Percentiles rank a stretch among this genome's conserved stretches.
These are phyloP conservation scores for Umbelopsis sp. DNA, from an alignment of 192 early-diverging fungal genomes.

Conservation along the genomic window DNA sequence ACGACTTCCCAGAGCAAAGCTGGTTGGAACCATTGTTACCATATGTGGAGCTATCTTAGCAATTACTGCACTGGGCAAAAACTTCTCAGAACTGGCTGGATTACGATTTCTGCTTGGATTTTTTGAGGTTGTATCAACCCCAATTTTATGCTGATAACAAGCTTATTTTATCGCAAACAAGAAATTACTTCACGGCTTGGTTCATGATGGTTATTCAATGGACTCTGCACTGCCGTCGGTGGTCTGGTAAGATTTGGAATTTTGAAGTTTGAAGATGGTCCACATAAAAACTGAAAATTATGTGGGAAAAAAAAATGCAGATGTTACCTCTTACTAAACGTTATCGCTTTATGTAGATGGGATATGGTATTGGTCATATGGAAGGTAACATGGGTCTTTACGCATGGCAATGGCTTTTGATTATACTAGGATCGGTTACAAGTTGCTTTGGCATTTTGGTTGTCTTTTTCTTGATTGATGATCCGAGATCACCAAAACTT, in stretches of 20 bases:
- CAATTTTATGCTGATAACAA: constrained; percentile 24
- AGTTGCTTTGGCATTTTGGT: constrained; percentile 22
- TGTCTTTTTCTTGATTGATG: constrained; percentile 31
- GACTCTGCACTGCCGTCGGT: background rate
- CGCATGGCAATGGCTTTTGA: constrained; percentile 38
- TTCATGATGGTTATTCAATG: constrained; percentile 21
- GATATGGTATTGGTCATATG: constrained; percentile 41
- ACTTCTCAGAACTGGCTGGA: constrained; percentile 26
- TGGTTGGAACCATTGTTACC: constrained; percentile 24
- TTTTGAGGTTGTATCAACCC: constrained; percentile 32
- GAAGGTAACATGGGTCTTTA: constrained; percentile 5
- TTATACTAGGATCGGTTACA: constrained; percentile 36
- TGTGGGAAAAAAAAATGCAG: too few relatives aligned
- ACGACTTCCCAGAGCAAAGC: constrained; percentile 10
- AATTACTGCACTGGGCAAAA: constrained; percentile 5
- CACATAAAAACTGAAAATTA: too few relatives aligned
- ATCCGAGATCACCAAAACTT: constrained; percentile 26
- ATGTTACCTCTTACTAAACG: background rate
- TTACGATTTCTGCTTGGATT: constrained; percentile 30
- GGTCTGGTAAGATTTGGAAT: constrained; percentile 11
- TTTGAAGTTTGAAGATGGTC: too few relatives aligned
- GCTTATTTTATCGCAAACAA: constrained; percentile 24
- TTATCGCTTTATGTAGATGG: background rate
- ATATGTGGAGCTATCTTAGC: constrained; percentile 20
- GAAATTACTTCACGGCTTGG: constrained; percentile 26